These are phyloP conservation scores for Colletotrichum sp. DNA, from an alignment of 2,329 filamentous ascomycete genomes.

Conservation along the genomic window DNA sequence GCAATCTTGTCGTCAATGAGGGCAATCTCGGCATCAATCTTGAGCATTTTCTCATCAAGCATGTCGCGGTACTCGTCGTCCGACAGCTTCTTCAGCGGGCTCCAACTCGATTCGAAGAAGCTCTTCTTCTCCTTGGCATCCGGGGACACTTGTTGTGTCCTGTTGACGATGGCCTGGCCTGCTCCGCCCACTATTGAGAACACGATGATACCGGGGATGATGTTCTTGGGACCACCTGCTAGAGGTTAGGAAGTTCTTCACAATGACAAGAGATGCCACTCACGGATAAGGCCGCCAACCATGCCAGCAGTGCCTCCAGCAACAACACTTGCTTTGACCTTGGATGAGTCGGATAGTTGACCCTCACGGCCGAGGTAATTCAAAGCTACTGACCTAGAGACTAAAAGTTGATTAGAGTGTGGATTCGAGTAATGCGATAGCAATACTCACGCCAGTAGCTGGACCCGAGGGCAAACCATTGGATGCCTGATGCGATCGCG, in stretches of 20 bases:
- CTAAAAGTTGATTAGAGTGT: slow-evolving; percentile 35
- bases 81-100: slow-evolving; percentile 71
- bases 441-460: slow-evolving; percentile 73
- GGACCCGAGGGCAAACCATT: slow-evolving; percentile 81
- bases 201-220: slow-evolving; percentile 55
- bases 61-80: slow-evolving; percentile 77
- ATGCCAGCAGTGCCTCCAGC: slow-evolving; percentile 74
- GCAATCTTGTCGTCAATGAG: slow-evolving; percentile 78
- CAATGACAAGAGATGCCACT: slow-evolving; percentile 27
- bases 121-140: slow-evolving; percentile 41
- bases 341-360: slow-evolving; percentile 61
- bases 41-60: slow-evolving; percentile 73
- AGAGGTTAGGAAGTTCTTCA: slow-evolving; percentile 7
- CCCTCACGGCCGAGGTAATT: slow-evolving; percentile 55
- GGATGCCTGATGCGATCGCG: slow-evolving; percentile 73
- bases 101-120: slow-evolving; percentile 67
- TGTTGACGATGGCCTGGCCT: slow-evolving; percentile 42
- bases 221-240: slow-evolving; percentile 56
- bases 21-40: slow-evolving; percentile 77
- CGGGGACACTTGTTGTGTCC: slow-evolving; percentile 21
- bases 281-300: slow-evolving; percentile 61
- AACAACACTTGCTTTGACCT: slow-evolving; percentile 69
- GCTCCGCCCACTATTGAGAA: slow-evolving; percentile 49
- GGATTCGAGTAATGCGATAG: background rate
- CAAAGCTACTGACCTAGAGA: slow-evolving; percentile 51